Conservation (phyloP, 208 protist species). For the Trypanosomatidae sp. region DNA sequence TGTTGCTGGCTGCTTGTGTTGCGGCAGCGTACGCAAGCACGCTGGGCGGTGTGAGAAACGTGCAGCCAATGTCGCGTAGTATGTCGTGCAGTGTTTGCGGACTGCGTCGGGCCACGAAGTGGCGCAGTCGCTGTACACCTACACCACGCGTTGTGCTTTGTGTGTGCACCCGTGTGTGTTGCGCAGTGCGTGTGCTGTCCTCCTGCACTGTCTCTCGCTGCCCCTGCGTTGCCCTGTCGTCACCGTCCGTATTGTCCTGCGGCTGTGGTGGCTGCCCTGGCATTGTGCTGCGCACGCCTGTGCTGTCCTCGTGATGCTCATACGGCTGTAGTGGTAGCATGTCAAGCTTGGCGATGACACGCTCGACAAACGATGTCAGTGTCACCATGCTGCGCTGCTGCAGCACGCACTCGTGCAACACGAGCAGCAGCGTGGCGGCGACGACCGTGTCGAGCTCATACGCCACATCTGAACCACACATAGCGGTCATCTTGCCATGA, state of each 20-base stretch:
- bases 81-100: constrained; percentile 12
- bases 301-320: not conserved
- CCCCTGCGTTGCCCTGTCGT: too few relatives aligned
- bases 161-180: not conserved
- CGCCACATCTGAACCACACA: too few relatives aligned
- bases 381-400: constrained; percentile 31
- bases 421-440: constrained; percentile 30
- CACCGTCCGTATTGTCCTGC: too few relatives aligned
- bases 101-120: constrained; percentile 6
- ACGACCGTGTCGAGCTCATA: constrained; percentile 7
- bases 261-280: too few relatives aligned
- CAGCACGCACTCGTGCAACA: constrained; percentile 42
- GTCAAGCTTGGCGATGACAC: constrained; percentile 43
- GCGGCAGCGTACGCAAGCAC: too few relatives aligned
- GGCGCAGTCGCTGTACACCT: constrained; percentile 1
- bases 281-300: not conserved
- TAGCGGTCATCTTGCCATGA: too few relatives aligned
- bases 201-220: too few relatives aligned
- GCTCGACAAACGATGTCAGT: constrained; percentile 45
- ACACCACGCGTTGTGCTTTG: too few relatives aligned
- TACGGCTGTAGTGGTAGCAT: not conserved
- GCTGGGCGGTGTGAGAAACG: constrained; percentile 28
- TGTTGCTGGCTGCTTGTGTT: too few relatives aligned
- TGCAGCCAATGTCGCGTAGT: constrained; percentile 43
- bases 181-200: too few relatives aligned